Conservation (phyloP, 169 alveolate species). For the Plasmodium vinckei region DNA sequence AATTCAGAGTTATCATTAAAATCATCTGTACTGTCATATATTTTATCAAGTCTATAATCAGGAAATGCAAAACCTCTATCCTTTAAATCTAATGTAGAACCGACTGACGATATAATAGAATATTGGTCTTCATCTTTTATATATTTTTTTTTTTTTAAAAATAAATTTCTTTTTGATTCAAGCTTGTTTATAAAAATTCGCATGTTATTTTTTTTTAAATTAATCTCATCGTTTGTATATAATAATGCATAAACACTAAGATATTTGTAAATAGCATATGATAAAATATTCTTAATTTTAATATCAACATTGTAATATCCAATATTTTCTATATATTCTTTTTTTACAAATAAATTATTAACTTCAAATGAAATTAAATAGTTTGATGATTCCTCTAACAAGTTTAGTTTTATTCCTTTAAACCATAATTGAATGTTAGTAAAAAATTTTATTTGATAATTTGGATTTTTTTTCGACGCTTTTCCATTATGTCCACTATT, state of each 20-base stretch:
- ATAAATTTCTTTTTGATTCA: conserved; percentile 32
- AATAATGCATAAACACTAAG: conserved; percentile 39
- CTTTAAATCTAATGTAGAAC: background rate
- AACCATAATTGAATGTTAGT: conserved; percentile 23
- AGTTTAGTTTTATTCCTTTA: conserved; percentile 23
- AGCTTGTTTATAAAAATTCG: conserved; percentile 29
- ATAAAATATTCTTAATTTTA: conserved; percentile 18
- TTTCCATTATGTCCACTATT: background rate
- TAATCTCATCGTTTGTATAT: conserved; percentile 27
- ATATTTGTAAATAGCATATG: conserved; percentile 42
- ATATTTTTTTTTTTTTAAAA: conserved; percentile 12
- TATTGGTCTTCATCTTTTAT: background rate
- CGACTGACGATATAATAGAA: background rate
- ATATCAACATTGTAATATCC: conserved; percentile 46
- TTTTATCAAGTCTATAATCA: background rate
- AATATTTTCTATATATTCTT: conserved; percentile 41
- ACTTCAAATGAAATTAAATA: conserved; percentile 40
- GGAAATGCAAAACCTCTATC: too few relatives aligned
- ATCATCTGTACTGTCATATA: background rate
- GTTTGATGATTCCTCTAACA: conserved; percentile 27
- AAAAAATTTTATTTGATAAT: background rate
- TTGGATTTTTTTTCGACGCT: background rate
- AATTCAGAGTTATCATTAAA: conserved; percentile 1
- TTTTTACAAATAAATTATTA: conserved; percentile 15
- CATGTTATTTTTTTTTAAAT: conserved; percentile 32